Conservation (phyloP, 2,329 filamentous ascomycete genomes). For the Cadophora sp. region DNA sequence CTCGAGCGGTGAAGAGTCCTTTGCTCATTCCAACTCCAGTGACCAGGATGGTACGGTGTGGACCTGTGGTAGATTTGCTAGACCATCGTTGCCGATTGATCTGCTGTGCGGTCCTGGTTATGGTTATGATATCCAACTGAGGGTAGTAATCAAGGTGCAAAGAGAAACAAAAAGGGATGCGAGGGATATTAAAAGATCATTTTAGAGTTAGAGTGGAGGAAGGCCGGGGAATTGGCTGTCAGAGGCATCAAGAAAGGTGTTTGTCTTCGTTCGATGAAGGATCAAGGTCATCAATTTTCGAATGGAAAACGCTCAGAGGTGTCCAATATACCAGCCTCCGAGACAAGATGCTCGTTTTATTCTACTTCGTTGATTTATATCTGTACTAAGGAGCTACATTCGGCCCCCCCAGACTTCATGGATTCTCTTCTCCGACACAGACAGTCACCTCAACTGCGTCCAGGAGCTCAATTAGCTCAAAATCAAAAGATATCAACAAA, state of each 20-base stretch:
- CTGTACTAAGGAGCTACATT: no score
- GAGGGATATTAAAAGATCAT: constrained; percentile 49
- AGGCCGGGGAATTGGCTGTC: constrained; percentile 18
- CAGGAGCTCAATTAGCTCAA: constrained; percentile 50
- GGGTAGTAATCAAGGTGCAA: constrained; percentile 11
- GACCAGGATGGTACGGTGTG: constrained; percentile 62
- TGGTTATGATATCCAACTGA: constrained; percentile 23
- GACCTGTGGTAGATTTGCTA: constrained; percentile 7
- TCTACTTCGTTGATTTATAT: no score
- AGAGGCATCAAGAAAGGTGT: constrained; percentile 26
- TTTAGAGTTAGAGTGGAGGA: constrained; percentile 53
- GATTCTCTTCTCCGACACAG: constrained; percentile 52
- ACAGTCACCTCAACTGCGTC: constrained; percentile 72
- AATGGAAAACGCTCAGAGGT: no score
- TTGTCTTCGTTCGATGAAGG: neutral
- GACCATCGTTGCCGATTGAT: constrained; percentile 10
- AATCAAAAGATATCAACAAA: no score
- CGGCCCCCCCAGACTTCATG: neutral
- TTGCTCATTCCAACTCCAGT: constrained; percentile 78
- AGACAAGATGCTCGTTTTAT: no score
- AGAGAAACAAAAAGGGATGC: constrained; percentile 23
- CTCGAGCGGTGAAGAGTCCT: constrained; percentile 69
- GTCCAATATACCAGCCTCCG: no score
- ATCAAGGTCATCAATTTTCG: no score
- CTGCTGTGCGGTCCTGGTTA: neutral